Conservation (phyloP, 2,329 filamentous ascomycete species). For the Botrytis tulipae region DNA sequence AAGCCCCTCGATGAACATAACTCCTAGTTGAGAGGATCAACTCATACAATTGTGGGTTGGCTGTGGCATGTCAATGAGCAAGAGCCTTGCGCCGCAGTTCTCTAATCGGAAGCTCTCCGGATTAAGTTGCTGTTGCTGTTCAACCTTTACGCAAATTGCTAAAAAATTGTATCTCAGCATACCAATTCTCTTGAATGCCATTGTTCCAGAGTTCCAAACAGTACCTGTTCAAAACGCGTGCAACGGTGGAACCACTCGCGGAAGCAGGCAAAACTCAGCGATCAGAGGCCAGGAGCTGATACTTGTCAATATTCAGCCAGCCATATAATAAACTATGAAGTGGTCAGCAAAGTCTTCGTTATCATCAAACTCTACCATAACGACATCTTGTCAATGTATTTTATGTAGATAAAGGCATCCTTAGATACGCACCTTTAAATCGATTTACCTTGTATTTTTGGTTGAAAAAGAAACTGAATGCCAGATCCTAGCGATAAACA, state of each 20-base stretch:
- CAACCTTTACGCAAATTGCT: not conserved
- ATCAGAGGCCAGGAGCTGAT: not conserved
- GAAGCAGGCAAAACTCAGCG: not conserved
- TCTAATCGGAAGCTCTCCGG: not conserved
- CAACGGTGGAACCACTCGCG: not conserved
- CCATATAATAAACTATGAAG: not conserved
- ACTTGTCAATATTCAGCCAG: not conserved
- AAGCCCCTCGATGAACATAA: not conserved
- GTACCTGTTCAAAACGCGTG: not conserved
- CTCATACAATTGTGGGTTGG: not conserved
- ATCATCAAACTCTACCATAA: not conserved
- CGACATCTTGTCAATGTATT: not conserved
- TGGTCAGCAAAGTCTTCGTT: not conserved
- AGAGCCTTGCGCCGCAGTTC: not conserved
- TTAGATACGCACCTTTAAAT: not conserved
- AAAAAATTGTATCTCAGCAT: not conserved
- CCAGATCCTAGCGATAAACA: not conserved
- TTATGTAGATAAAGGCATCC: not conserved
- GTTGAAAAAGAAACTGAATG: not conserved
- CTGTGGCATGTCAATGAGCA: not conserved
- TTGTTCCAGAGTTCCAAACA: not conserved
- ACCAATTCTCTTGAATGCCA: not conserved
- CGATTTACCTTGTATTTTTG: not conserved
- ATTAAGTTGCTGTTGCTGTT: not conserved
- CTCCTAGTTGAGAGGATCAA: not conserved